These are phyloP conservation scores for Phylloboletellus chloephorus DNA, from an alignment of 1,284 basidiomycete genomes.

Conservation along the genomic window DNA sequence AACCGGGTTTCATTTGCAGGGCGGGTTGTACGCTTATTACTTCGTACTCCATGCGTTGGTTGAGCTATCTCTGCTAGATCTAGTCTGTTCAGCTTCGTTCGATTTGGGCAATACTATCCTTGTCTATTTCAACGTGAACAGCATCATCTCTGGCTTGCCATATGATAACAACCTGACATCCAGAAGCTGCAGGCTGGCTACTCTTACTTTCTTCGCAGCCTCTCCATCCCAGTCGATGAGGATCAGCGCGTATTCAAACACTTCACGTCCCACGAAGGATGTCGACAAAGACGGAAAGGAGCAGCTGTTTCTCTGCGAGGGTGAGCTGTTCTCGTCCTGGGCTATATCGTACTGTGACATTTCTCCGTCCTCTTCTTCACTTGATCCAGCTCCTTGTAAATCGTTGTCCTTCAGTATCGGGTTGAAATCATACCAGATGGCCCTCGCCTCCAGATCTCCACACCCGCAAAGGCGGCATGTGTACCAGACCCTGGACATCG, in stretches of 20 bases:
- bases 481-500: neutral
- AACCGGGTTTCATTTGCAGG: neutral
- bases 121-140: neutral
- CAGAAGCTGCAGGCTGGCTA: neutral
- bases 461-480: neutral
- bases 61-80: too few species aligned
- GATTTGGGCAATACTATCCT: neutral
- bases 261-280: too few species aligned
- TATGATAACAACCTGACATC: neutral
- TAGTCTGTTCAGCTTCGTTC: too few species aligned
- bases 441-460: neutral
- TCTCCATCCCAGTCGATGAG: constrained; percentile 2
- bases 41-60: too few species aligned
- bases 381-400: neutral
- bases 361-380: neutral
- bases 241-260: neutral
- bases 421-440: neutral
- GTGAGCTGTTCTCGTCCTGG: neutral
- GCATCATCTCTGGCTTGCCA: neutral
- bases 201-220: neutral
- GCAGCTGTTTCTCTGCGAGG: too few species aligned
- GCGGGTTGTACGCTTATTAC: too few species aligned
- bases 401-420: neutral
- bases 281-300: neutral
- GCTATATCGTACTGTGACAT: too few species aligned